A percentile compares a stretch with the other conserved stretches of the same genome.
phyloP scores from a whole-genome alignment of 768 basidiomycete species.

The Naganishia antarctica region DNA sequence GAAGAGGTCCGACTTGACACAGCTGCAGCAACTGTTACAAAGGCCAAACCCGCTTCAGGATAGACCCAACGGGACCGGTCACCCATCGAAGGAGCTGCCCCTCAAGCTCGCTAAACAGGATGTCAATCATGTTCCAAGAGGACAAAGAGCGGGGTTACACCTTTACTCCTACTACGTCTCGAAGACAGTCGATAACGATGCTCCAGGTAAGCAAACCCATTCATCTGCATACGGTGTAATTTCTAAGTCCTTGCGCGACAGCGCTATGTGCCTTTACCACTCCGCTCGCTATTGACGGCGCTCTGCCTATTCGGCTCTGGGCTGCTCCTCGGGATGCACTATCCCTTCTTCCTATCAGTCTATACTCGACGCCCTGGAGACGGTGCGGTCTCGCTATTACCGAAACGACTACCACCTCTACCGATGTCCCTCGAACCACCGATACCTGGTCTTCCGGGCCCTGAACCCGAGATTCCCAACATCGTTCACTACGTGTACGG shows the following conservation, averaged over 20 bases:
- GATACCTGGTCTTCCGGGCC: slow-evolving; percentile 28
- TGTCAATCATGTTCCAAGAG: background rate
- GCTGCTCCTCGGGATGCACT: slow-evolving; percentile 33
- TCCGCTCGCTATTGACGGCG: background rate
- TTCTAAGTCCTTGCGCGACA: background rate
- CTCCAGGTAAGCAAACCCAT: background rate
- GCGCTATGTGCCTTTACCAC: background rate
- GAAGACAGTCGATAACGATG: slow-evolving; percentile 2
- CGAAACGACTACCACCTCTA: slow-evolving; percentile 30
- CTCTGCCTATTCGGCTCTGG: slow-evolving; percentile 31
- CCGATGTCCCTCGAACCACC: slow-evolving; percentile 22
- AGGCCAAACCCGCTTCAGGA: no score
- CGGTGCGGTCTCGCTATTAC: slow-evolving; percentile 25
- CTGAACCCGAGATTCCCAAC: slow-evolving; percentile 37
- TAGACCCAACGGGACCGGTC: no score
- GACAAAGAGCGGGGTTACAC: slow-evolving; percentile 11
- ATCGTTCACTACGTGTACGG: slow-evolving; percentile 49
- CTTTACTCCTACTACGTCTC: background rate
- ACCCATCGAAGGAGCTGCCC: no score
- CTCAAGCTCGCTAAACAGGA: no score
- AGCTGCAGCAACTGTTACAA: no score
- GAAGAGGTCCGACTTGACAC: no score
- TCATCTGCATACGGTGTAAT: background rate
- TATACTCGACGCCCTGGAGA: slow-evolving; percentile 33
- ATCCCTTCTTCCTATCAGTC: slow-evolving; percentile 37